Percentiles rank a stretch among this genome's conserved stretches.
phyloP scores from a whole-genome alignment of 345 rosid genomes.

The Citrus unshiu region DNA sequence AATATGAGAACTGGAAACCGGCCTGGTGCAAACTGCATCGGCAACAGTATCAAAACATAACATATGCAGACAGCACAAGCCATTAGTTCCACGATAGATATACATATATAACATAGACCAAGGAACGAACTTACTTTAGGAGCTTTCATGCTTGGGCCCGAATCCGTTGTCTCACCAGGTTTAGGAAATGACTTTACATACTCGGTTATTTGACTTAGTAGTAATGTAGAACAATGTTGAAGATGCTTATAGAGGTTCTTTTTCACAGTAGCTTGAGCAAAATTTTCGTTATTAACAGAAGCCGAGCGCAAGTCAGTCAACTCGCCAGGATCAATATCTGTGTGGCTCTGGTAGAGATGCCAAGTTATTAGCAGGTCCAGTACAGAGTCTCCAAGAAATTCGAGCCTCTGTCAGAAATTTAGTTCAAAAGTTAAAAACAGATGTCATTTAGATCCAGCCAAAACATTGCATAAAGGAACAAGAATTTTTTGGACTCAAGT shows the following conservation, averaged over 20 bases:
- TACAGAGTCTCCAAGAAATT: conserved; percentile 89
- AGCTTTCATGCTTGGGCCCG: conserved; percentile 43
- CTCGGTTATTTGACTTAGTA: conserved; percentile 54
- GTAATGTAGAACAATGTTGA: conserved; percentile 44
- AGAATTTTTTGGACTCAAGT: not conserved
- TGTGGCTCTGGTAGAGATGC: conserved; percentile 67
- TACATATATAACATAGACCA: not conserved
- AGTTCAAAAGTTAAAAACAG: not conserved
- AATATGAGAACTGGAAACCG: not conserved
- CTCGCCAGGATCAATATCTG: conserved; percentile 71
- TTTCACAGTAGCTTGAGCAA: conserved; percentile 74
- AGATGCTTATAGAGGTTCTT: conserved; percentile 55
- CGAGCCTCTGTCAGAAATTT: conserved; percentile 65
- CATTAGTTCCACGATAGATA: not conserved
- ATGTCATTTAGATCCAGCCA: not conserved
- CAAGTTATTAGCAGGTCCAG: conserved; percentile 79
- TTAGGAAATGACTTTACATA: conserved; percentile 42
- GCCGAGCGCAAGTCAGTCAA: conserved; percentile 91
- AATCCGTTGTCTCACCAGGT: conserved; percentile 32
- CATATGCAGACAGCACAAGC: not conserved
- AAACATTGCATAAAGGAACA: not conserved
- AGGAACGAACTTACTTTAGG: conserved; percentile 57
- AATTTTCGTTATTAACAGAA: conserved; percentile 75
- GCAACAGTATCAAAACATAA: not conserved
- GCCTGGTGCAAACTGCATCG: not conserved